Conservation (phyloP, 1,284 basidiomycete genomes). For the Leucoagaricus sp. region DNA sequence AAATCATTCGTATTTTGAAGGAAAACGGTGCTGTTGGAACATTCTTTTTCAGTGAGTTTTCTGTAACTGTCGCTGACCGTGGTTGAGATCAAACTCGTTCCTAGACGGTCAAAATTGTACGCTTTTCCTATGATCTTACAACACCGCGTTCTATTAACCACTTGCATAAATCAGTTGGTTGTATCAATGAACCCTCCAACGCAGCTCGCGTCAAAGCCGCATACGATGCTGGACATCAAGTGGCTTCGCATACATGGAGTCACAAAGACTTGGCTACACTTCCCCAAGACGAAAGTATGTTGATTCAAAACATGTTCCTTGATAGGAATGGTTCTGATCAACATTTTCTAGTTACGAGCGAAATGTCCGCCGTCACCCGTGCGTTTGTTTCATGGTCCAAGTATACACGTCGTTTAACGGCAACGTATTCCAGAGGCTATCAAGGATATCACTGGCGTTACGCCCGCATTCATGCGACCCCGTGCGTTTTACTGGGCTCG, state of each 20-base stretch:
- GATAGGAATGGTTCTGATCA: background rate
- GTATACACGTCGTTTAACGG: background rate
- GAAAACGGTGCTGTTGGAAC: conserved; percentile 11
- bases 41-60: conserved; percentile 14
- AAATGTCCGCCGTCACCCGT: conserved; percentile 12
- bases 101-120: conserved; percentile 16
- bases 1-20: conserved; percentile 6
- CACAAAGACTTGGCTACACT: conserved; percentile 19
- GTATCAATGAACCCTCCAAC: conserved; percentile 48
- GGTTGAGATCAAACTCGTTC: background rate
- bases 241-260: conserved; percentile 27
- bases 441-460: conserved; percentile 27
- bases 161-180: conserved; percentile 26
- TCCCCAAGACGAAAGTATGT: conserved; percentile 6
- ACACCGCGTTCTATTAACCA: background rate
- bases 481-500: conserved; percentile 26
- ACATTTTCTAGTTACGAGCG: background rate
- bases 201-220: conserved; percentile 35
- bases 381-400: background rate
- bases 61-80: background rate
- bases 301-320: background rate
- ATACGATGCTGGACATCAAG: conserved; percentile 30
- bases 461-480: conserved; percentile 33
- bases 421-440: conserved; percentile 27
- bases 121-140: background rate